Percentiles rank a stretch among this genome's conserved stretches.
These are phyloP conservation scores for Coprinopsis cinerea DNA, from an alignment of 768 basidiomycete genomes.

Conservation along the genomic window DNA sequence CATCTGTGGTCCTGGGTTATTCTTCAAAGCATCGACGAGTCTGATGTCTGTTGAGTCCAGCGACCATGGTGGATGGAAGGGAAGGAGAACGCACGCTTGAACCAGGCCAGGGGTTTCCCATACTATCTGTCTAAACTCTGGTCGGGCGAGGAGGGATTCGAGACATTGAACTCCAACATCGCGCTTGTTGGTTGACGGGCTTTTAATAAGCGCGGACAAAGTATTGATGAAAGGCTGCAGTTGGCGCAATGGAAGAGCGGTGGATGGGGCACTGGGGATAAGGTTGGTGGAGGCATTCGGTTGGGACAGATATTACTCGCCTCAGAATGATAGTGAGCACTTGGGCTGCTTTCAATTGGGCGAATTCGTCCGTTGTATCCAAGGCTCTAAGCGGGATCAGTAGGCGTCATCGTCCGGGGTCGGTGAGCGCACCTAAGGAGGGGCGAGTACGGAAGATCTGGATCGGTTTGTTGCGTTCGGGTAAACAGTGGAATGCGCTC, in stretches of 20 bases:
- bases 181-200: constrained; percentile 57
- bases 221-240: constrained; percentile 55
- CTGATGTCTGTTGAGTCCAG: constrained; percentile 31
- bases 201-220: constrained; percentile 58
- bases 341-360: constrained; percentile 86
- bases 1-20: constrained; percentile 86
- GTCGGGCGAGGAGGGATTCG: constrained; percentile 77
- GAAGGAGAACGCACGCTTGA: constrained; percentile 43
- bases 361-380: constrained; percentile 87
- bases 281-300: constrained; percentile 7
- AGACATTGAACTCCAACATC: constrained; percentile 92
- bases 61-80: background rate
- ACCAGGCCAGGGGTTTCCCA: constrained; percentile 72
- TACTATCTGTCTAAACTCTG: constrained; percentile 71
- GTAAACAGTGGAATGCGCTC: constrained; percentile 79
- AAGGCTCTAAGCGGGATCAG: constrained; percentile 47
- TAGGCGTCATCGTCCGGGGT: constrained; percentile 14
- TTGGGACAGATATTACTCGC: constrained; percentile 27
- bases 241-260: constrained; percentile 43
- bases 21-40: constrained; percentile 75
- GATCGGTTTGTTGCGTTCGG: constrained; percentile 53
- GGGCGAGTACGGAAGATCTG: constrained; percentile 75
- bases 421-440: constrained; percentile 54
- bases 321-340: constrained; percentile 84
- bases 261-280: constrained; percentile 41